Base-by-base conservation (phyloP, 306 rosid genomes). In the Sindora glabra region DNA sequence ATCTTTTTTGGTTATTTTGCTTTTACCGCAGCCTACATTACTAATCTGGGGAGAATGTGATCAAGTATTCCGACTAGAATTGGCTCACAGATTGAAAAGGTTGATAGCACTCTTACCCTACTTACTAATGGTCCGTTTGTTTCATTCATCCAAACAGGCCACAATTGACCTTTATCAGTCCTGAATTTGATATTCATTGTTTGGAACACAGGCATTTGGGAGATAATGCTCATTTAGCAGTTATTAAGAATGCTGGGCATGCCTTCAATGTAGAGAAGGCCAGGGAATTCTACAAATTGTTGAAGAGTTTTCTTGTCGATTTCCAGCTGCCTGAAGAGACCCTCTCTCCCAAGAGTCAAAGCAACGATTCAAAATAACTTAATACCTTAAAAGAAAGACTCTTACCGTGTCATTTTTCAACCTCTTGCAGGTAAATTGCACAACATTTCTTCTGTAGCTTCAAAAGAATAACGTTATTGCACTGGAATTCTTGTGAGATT, bases 11-110 rank as follows among this genome's bases (percentile, higher is more conserved):
- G n/a, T n/a, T 7, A 17, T 23, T 39, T 55, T 13, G 3, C 54
- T 77, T 50, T 36, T 36, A 38, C 6, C 16, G 76, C 88, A 84
- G 94, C 88, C 85, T 13, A 74, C 97, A 10, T 70, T 86, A 72
- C 77, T 90, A 49, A 55, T 90, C 1, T 90, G 95, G 97, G 97
- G 97, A 54, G 97, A 90, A 38, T 74, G 77, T 37, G 97, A 90
- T 60, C 74, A 49, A 65, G 59, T 86, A 29, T 90, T 90, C 65
- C 86, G 90, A 16, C 46, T 90, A 15, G 95, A 86, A 60, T 67
- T 80, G 32, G 97, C 65, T 18, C 72, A 82, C 73, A 84, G 89
- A 80, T 69, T 90, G 64, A 76, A 84, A 69, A 69, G 81, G 97
- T 90, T 36, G 58, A 45, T 68, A 30, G 27, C 44, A 2, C 56